phyloP scores from a whole-genome alignment of 495 filamentous ascomycete species.

The Pyrenula aspistea region DNA sequence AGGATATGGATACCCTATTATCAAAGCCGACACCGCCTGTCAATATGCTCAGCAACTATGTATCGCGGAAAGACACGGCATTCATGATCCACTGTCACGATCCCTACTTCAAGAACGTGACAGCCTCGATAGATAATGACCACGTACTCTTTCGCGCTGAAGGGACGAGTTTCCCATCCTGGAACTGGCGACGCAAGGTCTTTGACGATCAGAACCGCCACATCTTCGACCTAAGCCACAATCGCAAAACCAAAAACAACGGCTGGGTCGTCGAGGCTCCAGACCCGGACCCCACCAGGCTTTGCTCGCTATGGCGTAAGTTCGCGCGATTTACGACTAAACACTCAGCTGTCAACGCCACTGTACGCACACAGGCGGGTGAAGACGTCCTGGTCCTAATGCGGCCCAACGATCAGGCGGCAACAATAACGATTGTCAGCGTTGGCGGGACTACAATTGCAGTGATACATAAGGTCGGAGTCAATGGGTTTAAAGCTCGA shows the following conservation, averaged over 20 bases:
- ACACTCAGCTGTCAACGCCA: conserved; percentile 1
- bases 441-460: conserved; percentile 1
- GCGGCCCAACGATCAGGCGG: conserved; percentile 2
- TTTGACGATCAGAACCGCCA: conserved; percentile 1
- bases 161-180: neutral
- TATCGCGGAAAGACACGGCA: conserved; percentile 2
- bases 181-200: conserved; percentile 4
- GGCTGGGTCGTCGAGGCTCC: conserved; percentile 5
- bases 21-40: conserved; percentile 3
- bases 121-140: neutral
- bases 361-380: conserved; percentile 2
- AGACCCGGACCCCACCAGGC: neutral
- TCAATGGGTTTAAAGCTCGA: neutral
- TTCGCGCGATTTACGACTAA: conserved; percentile 3
- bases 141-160: conserved; percentile 5
- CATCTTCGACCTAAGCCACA: conserved; percentile 7
- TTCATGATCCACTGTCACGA: conserved; percentile 7
- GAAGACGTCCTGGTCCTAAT: conserved; percentile 4
- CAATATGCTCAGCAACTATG: conserved; percentile 2
- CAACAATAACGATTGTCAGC: conserved; percentile 1
- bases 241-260: conserved; percentile 5
- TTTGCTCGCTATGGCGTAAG: conserved; percentile 2
- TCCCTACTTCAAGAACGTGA: conserved; percentile 6
- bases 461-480: conserved; percentile 4
- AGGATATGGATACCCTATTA: conserved; percentile 4